Evolutionary conservation across 257 asterid species (phyloP).

Genomic region (Rehmannia glutinosa): DNA sequence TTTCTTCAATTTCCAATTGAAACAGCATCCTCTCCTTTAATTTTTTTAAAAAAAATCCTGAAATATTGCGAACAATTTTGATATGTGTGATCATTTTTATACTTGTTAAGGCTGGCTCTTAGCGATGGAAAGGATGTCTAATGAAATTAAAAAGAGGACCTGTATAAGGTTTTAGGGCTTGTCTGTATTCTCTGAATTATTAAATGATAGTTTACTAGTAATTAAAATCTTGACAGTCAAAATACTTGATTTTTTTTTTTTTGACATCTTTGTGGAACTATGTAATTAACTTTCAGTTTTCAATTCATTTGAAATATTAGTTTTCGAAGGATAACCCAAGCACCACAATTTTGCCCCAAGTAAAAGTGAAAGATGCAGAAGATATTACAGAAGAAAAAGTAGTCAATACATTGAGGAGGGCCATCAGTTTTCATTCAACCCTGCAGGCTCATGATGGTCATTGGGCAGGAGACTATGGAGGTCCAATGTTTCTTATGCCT

Average conservation of each 20-base stretch:
- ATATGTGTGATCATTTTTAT: not conserved
- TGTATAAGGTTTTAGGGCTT: not conserved
- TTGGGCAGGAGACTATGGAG: constrained; percentile 97
- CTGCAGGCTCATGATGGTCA: constrained; percentile 86
- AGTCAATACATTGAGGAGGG: constrained; percentile 65
- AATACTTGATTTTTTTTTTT: not conserved
- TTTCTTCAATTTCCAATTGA: not conserved
- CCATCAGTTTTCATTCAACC: constrained; percentile 73
- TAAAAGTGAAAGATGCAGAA: constrained; percentile 52
- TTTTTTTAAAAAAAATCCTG: not conserved
- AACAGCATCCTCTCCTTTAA: not conserved
- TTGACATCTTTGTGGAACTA: constrained; percentile 6
- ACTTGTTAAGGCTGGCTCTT: not conserved
- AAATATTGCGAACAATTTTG: not conserved
- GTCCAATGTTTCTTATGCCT: constrained; percentile 94
- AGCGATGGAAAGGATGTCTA: not conserved
- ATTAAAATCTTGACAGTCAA: not conserved
- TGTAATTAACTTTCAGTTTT: too few relatives aligned
- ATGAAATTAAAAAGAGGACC: not conserved
- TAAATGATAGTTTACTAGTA: not conserved
- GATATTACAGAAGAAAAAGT: constrained; percentile 77
- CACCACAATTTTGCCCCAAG: too few relatives aligned
- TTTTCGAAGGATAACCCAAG: constrained; percentile 55
- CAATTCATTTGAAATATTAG: constrained; percentile 31
- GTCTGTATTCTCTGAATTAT: not conserved